These are phyloP conservation scores for Torulaspora maleeae DNA, from an alignment of 805 yeast species.

Conservation along the genomic window DNA sequence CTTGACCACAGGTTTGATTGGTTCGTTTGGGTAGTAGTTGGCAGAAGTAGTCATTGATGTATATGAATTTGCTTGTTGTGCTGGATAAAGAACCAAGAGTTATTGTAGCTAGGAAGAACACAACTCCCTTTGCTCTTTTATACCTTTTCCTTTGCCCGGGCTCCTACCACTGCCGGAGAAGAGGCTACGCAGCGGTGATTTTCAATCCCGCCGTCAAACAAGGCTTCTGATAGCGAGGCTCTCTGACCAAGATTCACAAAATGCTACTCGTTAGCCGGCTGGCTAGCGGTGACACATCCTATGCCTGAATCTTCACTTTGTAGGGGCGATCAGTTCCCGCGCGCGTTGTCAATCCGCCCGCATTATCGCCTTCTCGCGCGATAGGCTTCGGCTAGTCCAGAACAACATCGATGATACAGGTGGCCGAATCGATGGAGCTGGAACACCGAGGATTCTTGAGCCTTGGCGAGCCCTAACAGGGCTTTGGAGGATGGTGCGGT, in stretches of 20 bases:
- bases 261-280: too few relatives aligned
- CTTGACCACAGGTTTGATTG: conserved; percentile 58
- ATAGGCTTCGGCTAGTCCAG: neutral
- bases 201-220: neutral
- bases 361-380: neutral
- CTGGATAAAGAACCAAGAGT: too few relatives aligned
- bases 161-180: neutral
- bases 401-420: neutral
- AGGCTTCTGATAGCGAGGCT: neutral
- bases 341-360: neutral
- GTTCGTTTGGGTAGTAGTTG: conserved; percentile 74
- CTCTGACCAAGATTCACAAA: neutral
- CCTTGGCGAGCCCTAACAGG: neutral
- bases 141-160: neutral
- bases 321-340: neutral
- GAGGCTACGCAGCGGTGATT: neutral
- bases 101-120: neutral
- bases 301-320: neutral
- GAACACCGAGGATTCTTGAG: neutral
- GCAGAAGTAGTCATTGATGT: conserved; percentile 41
- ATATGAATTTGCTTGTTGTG: too few relatives aligned
- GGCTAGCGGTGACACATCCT: too few relatives aligned
- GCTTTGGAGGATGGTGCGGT: neutral
- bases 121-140: neutral
- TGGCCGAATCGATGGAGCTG: neutral